Base-by-base conservation (phyloP, 305 asterid genomes). In the Petunia hybrid region DNA sequence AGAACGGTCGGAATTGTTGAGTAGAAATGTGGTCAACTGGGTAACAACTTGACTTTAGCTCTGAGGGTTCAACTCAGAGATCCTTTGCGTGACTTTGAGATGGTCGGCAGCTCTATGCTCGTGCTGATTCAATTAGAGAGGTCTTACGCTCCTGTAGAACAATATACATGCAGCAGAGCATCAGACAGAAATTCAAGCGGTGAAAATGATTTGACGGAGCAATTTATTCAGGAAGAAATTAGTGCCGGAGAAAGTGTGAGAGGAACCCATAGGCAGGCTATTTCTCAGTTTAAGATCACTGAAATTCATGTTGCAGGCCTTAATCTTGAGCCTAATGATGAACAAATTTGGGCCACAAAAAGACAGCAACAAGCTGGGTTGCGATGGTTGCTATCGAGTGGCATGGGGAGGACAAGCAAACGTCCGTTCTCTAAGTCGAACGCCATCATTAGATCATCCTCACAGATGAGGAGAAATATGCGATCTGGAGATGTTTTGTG, bases 31-130 rank as follows among this genome's bases (percentile, higher is more conserved):
- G 86, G 89, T 71, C 80, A 82, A 81, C 82, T 78, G 56, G 80
- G 82, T 80, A 85, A 86, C 76, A 75, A 82, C 84, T 87, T 95
- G 84, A 88, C 82, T 1, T 84, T 93, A 86, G 91, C 90, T 82
- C 82, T 93, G 53, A 90, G 89, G 81, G 89, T 92, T 88, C 98
- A 91, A 89, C 98, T 95, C 73, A 89, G 98, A 89, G 94, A 93
- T 79, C 99, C 99, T 55, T 77, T 89, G 53, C 95, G 94, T 51
- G 85, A 92, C 84, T 87, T 85, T 68, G 97, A 93, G 85, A 87
- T 57, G 86, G 98, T 95, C 68, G 98, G 98, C 13, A 64, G 84
- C 78, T 75, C 94, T 3, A 91, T 95, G 97, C 95, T 95, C 77
- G 94, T 91, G 83, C 88, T 93, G 81, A 55, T 86, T 81, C 88